Evolutionary conservation across 345 rosid genomes (phyloP).

Genomic region (Eucalyptus globulus): DNA sequence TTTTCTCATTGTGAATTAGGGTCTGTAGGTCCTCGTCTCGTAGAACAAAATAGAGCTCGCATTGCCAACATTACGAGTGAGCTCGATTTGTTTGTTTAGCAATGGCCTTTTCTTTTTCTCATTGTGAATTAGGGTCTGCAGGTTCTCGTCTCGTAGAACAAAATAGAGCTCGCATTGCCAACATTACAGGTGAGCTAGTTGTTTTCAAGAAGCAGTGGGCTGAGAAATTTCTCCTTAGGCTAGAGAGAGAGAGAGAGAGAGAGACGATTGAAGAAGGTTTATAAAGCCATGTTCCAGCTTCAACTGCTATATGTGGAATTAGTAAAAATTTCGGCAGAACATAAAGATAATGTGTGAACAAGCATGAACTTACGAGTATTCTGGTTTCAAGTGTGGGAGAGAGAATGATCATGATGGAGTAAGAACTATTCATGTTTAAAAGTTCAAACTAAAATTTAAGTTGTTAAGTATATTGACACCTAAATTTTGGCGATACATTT

Average conservation of each 20-base stretch:
- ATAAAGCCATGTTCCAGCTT: neutral
- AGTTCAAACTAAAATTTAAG: too few species aligned
- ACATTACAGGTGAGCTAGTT: neutral
- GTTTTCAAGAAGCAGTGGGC: neutral
- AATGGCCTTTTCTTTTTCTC: accelerated
- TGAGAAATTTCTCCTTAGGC: neutral
- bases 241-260: neutral
- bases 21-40: accelerated
- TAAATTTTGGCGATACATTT: accelerated
- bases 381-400: accelerated
- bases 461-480: too few species aligned
- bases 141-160: accelerated
- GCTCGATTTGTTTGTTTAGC: neutral
- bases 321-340: accelerated
- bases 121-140: neutral
- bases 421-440: too few species aligned
- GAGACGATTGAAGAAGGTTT: neutral
- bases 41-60: accelerated
- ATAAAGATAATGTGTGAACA: too few species aligned
- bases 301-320: accelerated
- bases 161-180: accelerated
- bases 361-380: accelerated
- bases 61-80: neutral
- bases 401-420: neutral
- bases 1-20: neutral